Conservation (phyloP, 352 stramenopile genomes). For the Phytophthora pinifolia region DNA sequence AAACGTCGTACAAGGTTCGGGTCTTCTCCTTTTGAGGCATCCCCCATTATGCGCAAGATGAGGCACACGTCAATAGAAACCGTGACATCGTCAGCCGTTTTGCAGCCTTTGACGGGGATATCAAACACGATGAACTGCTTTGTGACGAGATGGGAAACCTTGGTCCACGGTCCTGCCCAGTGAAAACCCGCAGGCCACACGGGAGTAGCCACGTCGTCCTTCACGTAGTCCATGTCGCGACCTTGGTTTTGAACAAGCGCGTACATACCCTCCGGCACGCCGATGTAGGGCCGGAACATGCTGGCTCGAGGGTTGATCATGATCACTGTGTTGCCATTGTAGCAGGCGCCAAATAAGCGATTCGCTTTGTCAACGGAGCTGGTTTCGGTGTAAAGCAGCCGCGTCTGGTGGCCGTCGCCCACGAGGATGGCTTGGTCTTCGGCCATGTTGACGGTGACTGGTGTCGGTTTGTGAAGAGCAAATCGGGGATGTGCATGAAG, state of each 20-base stretch:
- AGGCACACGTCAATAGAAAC: conserved; percentile 84
- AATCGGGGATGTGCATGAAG: background rate
- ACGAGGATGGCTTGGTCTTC: conserved; percentile 15
- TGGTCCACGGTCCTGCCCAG: conserved; percentile 59
- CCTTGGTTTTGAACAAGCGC: conserved; percentile 82
- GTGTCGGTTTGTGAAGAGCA: background rate
- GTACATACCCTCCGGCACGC: conserved; percentile 84
- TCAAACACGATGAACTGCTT: conserved; percentile 87
- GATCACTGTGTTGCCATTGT: conserved; percentile 71
- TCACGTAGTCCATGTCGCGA: conserved; percentile 53
- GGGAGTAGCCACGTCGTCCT: conserved; percentile 37
- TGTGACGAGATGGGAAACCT: conserved; percentile 81
- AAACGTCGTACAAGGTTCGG: conserved; percentile 76
- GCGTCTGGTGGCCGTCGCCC: conserved; percentile 36
- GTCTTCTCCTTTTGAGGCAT: conserved; percentile 73
- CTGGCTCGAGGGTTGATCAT: conserved; percentile 60
- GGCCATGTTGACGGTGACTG: conserved; percentile 10
- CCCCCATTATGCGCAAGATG: conserved; percentile 85
- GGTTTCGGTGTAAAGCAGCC: conserved; percentile 51
- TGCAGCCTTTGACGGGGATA: conserved; percentile 82
- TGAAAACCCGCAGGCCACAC: conserved; percentile 81
- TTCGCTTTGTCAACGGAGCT: conserved; percentile 60
- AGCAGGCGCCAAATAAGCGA: conserved; percentile 60
- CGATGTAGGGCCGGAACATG: conserved; percentile 70
- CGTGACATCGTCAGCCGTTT: conserved; percentile 85